These are phyloP conservation scores for Pachyrhizus erosus DNA, from an alignment of 306 rosid genomes.

Conservation along the genomic window DNA sequence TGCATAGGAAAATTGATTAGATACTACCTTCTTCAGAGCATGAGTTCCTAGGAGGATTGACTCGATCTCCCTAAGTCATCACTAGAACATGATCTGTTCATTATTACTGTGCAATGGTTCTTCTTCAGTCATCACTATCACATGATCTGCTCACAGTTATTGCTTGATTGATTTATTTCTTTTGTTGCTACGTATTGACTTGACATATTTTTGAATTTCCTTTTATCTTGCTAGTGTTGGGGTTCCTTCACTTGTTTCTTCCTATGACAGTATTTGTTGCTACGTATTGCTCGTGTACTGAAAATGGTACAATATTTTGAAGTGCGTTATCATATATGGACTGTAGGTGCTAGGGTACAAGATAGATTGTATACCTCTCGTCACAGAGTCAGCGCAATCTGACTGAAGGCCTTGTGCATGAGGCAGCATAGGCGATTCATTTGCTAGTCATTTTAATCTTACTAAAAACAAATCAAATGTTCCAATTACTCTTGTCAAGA, in stretches of 20 bases:
- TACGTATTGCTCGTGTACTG: not conserved
- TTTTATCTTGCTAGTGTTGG: not conserved
- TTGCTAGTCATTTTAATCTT: conserved; percentile 37
- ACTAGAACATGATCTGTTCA: conserved; percentile 11
- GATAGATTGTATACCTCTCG: conserved; percentile 97
- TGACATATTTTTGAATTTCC: not conserved
- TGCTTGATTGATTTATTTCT: not conserved
- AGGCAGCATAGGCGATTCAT: conserved; percentile 29
- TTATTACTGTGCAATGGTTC: not conserved
- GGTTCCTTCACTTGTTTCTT: conserved; percentile 14
- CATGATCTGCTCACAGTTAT: conserved; percentile 1
- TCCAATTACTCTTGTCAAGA: conserved; percentile 28
- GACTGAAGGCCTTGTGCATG: conserved; percentile 43
- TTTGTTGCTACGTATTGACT: conserved; percentile 7
- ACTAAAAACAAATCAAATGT: not conserved
- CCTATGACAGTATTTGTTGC: not conserved
- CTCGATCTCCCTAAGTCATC: not conserved
- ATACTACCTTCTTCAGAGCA: conserved; percentile 16
- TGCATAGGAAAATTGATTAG: not conserved
- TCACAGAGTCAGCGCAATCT: conserved; percentile 56
- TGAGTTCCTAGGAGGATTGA: not conserved
- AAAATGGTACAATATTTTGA: conserved; percentile 17
- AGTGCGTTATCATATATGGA: conserved; percentile 25
- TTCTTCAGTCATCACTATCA: not conserved
- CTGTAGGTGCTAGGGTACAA: conserved; percentile 74